Evolutionary conservation across 2,329 filamentous ascomycete genomes (phyloP).

Genomic region (Xylariaceae sp.): DNA sequence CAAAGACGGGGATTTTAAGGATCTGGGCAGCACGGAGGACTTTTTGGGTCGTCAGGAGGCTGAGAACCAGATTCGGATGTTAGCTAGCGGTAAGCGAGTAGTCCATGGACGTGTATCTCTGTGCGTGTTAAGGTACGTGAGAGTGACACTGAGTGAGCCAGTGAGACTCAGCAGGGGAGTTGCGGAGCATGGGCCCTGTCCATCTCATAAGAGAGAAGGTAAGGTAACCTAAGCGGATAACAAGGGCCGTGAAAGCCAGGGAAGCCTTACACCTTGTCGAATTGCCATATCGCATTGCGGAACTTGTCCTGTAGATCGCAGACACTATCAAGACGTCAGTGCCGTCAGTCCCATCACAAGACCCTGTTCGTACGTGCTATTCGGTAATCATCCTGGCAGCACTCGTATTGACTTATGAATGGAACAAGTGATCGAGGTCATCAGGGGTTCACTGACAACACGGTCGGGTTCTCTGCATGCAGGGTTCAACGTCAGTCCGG

Average conservation of each 20-base stretch:
- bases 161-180: too few relatives aligned
- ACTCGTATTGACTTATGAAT: too few relatives aligned
- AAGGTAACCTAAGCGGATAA: too few relatives aligned
- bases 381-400: too few relatives aligned
- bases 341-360: constrained; percentile 13
- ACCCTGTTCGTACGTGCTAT: background rate
- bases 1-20: constrained; percentile 71
- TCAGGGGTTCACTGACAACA: constrained; percentile 41
- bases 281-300: constrained; percentile 74
- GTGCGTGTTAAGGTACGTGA: background rate
- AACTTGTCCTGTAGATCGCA: constrained; percentile 97
- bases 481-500: constrained; percentile 10
- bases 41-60: constrained; percentile 62
- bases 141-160: too few relatives aligned
- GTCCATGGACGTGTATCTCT: background rate
- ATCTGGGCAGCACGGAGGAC: constrained; percentile 59
- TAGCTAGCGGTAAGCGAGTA: background rate
- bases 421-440: background rate
- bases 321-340: constrained; percentile 52
- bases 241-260: background rate
- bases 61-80: constrained; percentile 29
- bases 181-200: too few relatives aligned
- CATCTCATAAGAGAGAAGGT: too few relatives aligned
- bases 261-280: constrained; percentile 64
- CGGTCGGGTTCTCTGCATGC: constrained; percentile 40